Base-by-base conservation (phyloP, 805 yeast genomes). In the Candida nitratophila region DNA sequence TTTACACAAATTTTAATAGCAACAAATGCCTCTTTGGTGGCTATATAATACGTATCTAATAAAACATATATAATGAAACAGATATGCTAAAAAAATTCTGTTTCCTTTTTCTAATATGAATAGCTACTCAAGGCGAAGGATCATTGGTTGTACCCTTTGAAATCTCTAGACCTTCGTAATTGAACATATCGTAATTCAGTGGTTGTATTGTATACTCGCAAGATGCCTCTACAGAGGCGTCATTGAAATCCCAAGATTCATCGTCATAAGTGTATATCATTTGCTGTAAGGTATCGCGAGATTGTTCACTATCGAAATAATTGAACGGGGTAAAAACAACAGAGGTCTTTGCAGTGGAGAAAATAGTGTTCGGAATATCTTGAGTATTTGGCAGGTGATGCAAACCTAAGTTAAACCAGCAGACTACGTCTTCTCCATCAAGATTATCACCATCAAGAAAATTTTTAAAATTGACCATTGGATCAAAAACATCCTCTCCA, bases 311-410 rank as follows among this genome's bases (percentile, higher is more conserved):
- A 38, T 54, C 57, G 29, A 58, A 58, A 52, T 54, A 58, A 47
- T 58, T 58, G 49, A 47, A 57, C 20, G 63, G 63, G 3, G 63
- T 58, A 20, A 58, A 40, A 21, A 53, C 27, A 26, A 58, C 48
- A 14, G 51, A 44, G 4, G 59, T 47, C 37, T 45, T 49, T 12
- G 61, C 63, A 27, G 61, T 54, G 39, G 46, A 50, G 50, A 50
- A 58, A 27, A 58, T 47, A 12, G 63, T 58, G 38, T 50, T 55
- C 46, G 61, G 63, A 33, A 58, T 53, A 47, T 58, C 63, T 34
- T 58, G 57, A 26, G 60, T 53, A 44, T 53, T 57, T 47, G 63
- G 63, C 39, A 58, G 47, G 40, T 58, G 63, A 38, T 58, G 63
- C 22, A 58, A 42, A 29, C 55, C 63, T 35, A 58, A 40, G 47